A percentile compares a stretch with the other conserved stretches of the same genome.
These are phyloP conservation scores for Buxus sempervirens DNA, from an alignment of 164 flowering plant species.

Conservation along the genomic window DNA sequence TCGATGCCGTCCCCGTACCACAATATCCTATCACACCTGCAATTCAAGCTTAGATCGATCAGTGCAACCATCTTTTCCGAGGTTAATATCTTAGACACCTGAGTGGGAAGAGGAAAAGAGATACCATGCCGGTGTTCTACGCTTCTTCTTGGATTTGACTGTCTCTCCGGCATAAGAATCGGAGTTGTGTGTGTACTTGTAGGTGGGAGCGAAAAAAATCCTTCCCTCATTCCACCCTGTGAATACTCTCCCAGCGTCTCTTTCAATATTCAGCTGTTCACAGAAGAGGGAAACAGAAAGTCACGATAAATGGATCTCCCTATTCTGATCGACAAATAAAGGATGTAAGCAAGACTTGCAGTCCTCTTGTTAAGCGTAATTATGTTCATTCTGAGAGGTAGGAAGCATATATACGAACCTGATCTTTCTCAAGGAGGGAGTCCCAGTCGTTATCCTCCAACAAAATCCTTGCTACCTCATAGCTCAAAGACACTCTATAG, in stretches of 20 bases:
- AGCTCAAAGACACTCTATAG: conserved; percentile 76
- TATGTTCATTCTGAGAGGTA: background rate
- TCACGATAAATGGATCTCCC: no score
- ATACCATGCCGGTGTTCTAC: conserved; percentile 91
- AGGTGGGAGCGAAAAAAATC: conserved; percentile 85
- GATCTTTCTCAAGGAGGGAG: conserved; percentile 70
- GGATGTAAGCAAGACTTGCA: background rate
- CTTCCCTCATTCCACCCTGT: conserved; percentile 72
- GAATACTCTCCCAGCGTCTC: conserved; percentile 82
- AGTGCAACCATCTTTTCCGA: background rate
- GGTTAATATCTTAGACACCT: background rate
- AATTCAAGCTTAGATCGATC: conserved; percentile 9
- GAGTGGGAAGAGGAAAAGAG: background rate
- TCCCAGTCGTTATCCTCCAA: conserved; percentile 90
- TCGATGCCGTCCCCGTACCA: conserved; percentile 86
- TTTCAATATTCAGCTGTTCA: conserved; percentile 68
- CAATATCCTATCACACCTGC: conserved; percentile 92
- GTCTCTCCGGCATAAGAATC: conserved; percentile 91
- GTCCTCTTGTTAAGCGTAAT: no score
- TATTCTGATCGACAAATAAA: no score
- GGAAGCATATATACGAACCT: conserved; percentile 39
- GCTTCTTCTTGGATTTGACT: conserved; percentile 78
- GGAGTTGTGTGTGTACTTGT: conserved; percentile 82
- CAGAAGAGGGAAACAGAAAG: background rate
- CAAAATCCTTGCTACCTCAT: conserved; percentile 60